Evolutionary conservation across 768 basidiomycete genomes (phyloP), one percentile per base, ranked within the genome.

Genomic region (Pilatotrama ljubarskyi): DNA sequence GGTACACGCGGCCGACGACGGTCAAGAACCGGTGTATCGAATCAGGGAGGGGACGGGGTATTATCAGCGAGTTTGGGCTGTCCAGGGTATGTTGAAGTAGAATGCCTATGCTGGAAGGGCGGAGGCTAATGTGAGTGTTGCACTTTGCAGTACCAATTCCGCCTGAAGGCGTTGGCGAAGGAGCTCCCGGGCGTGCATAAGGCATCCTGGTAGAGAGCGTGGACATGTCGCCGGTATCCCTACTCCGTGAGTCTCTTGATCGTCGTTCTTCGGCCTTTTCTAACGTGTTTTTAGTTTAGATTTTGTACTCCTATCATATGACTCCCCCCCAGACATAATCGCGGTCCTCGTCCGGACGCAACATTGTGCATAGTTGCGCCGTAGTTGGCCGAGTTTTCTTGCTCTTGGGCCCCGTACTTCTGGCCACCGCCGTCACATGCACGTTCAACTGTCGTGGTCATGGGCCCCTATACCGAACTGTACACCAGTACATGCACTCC

Each of bases 1-100:
- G 84, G 24, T 88, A 93, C 71, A 88, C 91, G 0, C 85, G 91
- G 38, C 90, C 92, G n/a, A 86, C 87, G 14, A 87, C 86, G 2
- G 90, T 97, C 32, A 95, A 93, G 78, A 94, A 95, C 71, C 80
- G 95, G 25, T 98, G 96, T 67, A 76, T 80, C 18, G 91, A 89
- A 73, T 86, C 91, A 9, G 96, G 96, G 0, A 80, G 86, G 59
- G 94, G 93, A 7, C 82, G 93, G 61, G 96, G 95, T 54, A 78
- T 97, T 32, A 89, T 98, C 65, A 86, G 88, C 69, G 89, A 95
- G 74, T 96, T 97, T 74, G 93, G 84, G 0, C 72, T 97, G 41
- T 92, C 86, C 68, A 81, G 95, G 68, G 95, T 94, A 67, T 17
- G 73, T 36, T 53, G 36, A 9, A 22, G 46, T 35, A 43, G 14